Evolutionary conservation across 2,329 filamentous ascomycete species (phyloP).

Genomic region (Lizonia empirigonia): DNA sequence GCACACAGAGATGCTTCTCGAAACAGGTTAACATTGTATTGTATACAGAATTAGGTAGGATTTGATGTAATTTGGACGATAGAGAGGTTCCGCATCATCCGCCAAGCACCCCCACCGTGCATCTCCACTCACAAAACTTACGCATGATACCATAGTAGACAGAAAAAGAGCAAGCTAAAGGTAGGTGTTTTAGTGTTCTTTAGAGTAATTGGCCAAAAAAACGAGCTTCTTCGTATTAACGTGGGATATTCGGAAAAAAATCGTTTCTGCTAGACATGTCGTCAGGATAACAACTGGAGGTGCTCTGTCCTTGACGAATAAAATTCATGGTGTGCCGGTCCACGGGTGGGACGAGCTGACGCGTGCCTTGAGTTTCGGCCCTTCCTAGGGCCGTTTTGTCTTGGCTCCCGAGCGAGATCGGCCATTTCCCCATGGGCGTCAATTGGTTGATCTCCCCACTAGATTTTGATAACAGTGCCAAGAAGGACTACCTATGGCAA

Average conservation of each 20-base stretch:
- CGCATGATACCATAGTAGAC: too few relatives aligned
- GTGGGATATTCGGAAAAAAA: background rate
- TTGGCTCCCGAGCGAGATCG: constrained; percentile 7
- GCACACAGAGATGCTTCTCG: too few relatives aligned
- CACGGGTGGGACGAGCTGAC: constrained; percentile 1
- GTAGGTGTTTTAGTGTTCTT: too few relatives aligned
- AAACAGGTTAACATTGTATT: too few relatives aligned
- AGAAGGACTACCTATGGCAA: constrained; percentile 2
- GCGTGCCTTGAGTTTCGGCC: constrained; percentile 1
- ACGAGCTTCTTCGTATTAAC: background rate
- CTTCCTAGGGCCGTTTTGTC: constrained; percentile 1
- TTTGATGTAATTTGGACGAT: too few relatives aligned
- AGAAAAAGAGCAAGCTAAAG: too few relatives aligned
- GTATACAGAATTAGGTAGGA: too few relatives aligned
- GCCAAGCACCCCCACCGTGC: too few relatives aligned
- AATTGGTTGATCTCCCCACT: constrained; percentile 1
- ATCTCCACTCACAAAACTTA: too few relatives aligned
- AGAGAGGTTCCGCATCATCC: too few relatives aligned
- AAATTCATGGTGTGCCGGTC: background rate
- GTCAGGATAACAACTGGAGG: constrained; percentile 3
- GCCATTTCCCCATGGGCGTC: constrained; percentile 6
- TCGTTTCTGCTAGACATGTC: background rate
- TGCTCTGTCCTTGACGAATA: constrained; percentile 4
- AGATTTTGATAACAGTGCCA: constrained; percentile 1
- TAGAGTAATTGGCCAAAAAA: too few relatives aligned